A percentile compares a stretch with the other conserved stretches of the same genome.
Evolutionary conservation across 2,329 filamentous ascomycete genomes (phyloP).

Genomic region (Diplocarpon mali): DNA sequence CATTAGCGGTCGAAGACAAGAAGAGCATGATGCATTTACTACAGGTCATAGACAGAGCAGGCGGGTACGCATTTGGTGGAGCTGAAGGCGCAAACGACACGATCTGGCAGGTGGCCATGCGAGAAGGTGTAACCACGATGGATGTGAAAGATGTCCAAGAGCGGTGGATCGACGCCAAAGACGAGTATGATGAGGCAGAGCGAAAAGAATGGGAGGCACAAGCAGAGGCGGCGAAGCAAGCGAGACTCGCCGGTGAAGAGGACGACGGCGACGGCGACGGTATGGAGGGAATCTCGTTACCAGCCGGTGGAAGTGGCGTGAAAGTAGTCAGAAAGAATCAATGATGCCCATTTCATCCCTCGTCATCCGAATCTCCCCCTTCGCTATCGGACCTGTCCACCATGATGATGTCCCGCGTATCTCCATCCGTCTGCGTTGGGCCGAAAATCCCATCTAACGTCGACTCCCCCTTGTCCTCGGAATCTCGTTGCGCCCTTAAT

Average conservation of each 20-base stretch:
- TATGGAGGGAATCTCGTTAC: slow-evolving; percentile 29
- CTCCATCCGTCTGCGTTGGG: slow-evolving; percentile 14
- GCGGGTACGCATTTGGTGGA: slow-evolving; percentile 84
- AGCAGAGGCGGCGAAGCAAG: slow-evolving; percentile 33
- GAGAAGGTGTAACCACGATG: slow-evolving; percentile 60
- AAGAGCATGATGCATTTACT: slow-evolving; percentile 91
- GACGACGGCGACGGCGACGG: slow-evolving; percentile 39
- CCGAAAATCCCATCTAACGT: slow-evolving; percentile 33
- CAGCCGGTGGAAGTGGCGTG: slow-evolving; percentile 52
- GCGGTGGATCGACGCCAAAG: slow-evolving; percentile 85
- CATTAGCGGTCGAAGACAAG: slow-evolving; percentile 91
- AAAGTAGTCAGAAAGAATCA: slow-evolving; percentile 55
- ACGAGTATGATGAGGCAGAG: slow-evolving; percentile 76
- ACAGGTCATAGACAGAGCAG: slow-evolving; percentile 79
- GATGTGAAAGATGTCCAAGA: slow-evolving; percentile 88
- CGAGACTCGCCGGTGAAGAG: slow-evolving; percentile 29
- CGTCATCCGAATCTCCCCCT: slow-evolving; percentile 34
- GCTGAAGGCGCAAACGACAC: slow-evolving; percentile 90
- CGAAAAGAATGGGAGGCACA: slow-evolving; percentile 65
- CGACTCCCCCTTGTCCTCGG: slow-evolving; percentile 31
- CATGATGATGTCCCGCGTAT: slow-evolving; percentile 32
- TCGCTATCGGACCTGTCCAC: slow-evolving; percentile 37
- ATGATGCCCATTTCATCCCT: slow-evolving; percentile 33
- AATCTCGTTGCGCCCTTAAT: slow-evolving; percentile 47
- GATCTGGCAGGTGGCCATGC: slow-evolving; percentile 94